A percentile compares a stretch with the other conserved stretches of the same genome.
These are phyloP conservation scores for Kwoniella sp. DNA, from an alignment of 768 basidiomycete species.

Conservation along the genomic window DNA sequence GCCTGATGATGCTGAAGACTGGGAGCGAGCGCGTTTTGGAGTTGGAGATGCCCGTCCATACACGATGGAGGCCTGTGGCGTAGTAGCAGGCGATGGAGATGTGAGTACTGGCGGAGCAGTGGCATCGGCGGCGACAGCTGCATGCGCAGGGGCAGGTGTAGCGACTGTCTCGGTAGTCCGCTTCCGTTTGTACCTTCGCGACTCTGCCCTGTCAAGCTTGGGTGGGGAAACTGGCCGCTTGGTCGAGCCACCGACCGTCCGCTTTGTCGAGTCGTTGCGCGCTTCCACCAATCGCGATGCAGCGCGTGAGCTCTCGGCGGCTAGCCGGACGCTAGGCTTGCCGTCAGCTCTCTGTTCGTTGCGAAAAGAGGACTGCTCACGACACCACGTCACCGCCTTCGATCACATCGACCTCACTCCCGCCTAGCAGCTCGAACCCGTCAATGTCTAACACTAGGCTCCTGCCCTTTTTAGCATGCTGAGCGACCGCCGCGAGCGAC, in stretches of 20 bases:
- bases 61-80: conserved; percentile 3
- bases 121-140: neutral
- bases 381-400: conserved; percentile 56
- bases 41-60: neutral
- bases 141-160: too few species aligned
- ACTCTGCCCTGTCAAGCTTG: too few species aligned
- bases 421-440: conserved; percentile 54
- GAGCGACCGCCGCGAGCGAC: conserved; percentile 18
- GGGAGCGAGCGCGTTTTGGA: conserved; percentile 4
- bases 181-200: too few species aligned
- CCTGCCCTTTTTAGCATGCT: conserved; percentile 2
- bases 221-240: too few species aligned
- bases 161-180: too few species aligned
- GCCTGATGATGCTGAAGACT: conserved; percentile 2
- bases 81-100: neutral
- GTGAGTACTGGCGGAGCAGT: neutral
- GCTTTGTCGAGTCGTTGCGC: too few species aligned
- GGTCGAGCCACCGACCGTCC: too few species aligned
- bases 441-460: conserved; percentile 36
- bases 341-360: neutral
- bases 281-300: neutral
- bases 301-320: conserved; percentile 11
- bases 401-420: conserved; percentile 69
- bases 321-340: conserved; percentile 14
- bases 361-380: conserved; percentile 12